Base-by-base conservation (phyloP, 106 monocot genomes). In the Allium sativum region DNA sequence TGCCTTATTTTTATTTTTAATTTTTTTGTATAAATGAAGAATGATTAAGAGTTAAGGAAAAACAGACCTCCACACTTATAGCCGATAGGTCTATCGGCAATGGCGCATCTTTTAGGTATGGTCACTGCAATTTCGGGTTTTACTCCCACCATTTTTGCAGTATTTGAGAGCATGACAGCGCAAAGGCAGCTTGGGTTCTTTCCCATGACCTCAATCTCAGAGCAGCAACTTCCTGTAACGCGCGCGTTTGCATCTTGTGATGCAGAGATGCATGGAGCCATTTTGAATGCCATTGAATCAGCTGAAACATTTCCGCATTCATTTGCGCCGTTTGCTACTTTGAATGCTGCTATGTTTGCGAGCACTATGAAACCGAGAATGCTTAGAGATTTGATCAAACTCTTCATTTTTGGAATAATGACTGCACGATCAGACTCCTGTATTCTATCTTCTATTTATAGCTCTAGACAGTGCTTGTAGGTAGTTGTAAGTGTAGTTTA, bases 11-110 rank as follows among this genome's bases (percentile, higher is more conserved):
- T 31, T 31, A 31, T 31, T 31, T 31, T 31, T 31, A 31, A n/a
- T n/a, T 31, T 31, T 31, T 31, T 31, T 31, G 31, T 31, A 5
- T 31, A 31, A 31, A 0, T 0, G 12, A 40, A 40, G 7, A 11
- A 40, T 10, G 11, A 2, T 10, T 55, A 22, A 11, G 12, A 56
- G 0, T 21, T 22, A 10, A 12, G 8, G 9, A 8, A 1, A 40
- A 40, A 73, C 62, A 17, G 4, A 86, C 91, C 83, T 73, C 91
- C 91, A 48, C 91, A 86, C 53, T 83, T 91, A 70, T 83, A 86
- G 18, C 86, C 91, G 17, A 91, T 66, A 18, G 86, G 91, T 20
- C 91, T 77, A 42, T 78, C 54, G 0, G 76, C 83, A 18, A 88
- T 20, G 73, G 72, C 73, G 80, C 88, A 88, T 16, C 88, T 71